A percentile compares a stretch with the other conserved stretches of the same genome.
Conservation (phyloP, 164 flowering plant species). For the Berberis vulgaris region DNA sequence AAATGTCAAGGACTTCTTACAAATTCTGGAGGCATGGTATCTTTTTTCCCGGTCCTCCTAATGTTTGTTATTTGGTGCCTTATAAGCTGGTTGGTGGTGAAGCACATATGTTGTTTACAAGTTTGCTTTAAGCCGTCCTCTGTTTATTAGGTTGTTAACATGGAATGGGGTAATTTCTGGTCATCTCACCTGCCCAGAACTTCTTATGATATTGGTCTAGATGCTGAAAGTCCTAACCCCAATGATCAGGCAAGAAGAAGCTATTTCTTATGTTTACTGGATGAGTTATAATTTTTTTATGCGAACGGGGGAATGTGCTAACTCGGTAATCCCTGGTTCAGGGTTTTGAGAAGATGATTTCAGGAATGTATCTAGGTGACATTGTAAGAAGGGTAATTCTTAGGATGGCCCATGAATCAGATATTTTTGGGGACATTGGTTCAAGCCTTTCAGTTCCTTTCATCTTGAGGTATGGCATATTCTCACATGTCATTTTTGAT, state of each 20-base stretch:
- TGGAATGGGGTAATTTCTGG: slow-evolving; percentile 98
- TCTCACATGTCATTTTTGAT: too few species aligned
- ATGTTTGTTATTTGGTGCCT: background rate
- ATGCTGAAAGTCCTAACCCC: slow-evolving; percentile 76
- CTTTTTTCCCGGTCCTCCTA: slow-evolving; percentile 7
- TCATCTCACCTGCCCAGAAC: slow-evolving; percentile 92
- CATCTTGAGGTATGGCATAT: slow-evolving; percentile 42
- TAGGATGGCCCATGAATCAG: slow-evolving; percentile 63
- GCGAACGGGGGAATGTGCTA: background rate
- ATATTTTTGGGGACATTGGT: slow-evolving; percentile 54
- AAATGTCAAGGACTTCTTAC: slow-evolving; percentile 83
- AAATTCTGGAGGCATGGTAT: slow-evolving; percentile 83
- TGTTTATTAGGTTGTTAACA: slow-evolving; percentile 64
- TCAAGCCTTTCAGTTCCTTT: slow-evolving; percentile 44
- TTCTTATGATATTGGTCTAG: slow-evolving; percentile 69
- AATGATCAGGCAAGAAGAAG: slow-evolving; percentile 54
- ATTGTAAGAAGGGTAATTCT: slow-evolving; percentile 84
- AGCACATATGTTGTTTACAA: background rate
- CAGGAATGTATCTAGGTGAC: slow-evolving; percentile 97
- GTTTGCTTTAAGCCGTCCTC: background rate
- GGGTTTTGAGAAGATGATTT: slow-evolving; percentile 98
- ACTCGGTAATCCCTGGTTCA: slow-evolving; percentile 24
- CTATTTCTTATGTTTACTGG: background rate
- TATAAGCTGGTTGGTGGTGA: background rate
- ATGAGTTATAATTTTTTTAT: background rate